phyloP scores from a whole-genome alignment of 768 basidiomycete genomes.

The Tulasnella sp. region DNA sequence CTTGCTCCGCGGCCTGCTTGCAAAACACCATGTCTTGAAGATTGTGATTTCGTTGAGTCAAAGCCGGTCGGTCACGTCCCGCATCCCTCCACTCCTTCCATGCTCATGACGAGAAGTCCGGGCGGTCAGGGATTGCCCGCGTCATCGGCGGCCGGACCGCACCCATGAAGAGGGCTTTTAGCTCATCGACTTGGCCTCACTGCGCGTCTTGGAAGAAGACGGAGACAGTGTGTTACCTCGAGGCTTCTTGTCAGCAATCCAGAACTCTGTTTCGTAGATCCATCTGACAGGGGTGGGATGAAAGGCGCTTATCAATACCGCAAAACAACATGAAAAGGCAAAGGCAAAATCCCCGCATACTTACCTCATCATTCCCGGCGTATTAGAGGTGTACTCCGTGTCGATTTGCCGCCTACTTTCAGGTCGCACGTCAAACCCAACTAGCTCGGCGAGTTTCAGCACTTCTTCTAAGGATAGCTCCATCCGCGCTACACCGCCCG shows the following conservation, averaged over 20 bases:
- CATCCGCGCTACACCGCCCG: slow-evolving; percentile 57
- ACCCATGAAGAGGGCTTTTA: neutral
- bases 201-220: neutral
- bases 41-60: no score
- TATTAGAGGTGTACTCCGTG: slow-evolving; percentile 68
- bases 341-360: slow-evolving; percentile 6
- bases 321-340: neutral
- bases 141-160: slow-evolving; percentile 5
- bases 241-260: slow-evolving; percentile 52
- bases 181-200: slow-evolving; percentile 10
- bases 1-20: no score
- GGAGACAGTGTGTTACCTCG: neutral
- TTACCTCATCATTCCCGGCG: slow-evolving; percentile 63
- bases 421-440: slow-evolving; percentile 56
- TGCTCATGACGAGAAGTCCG: no score
- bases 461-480: slow-evolving; percentile 71
- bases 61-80: no score
- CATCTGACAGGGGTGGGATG: slow-evolving; percentile 42
- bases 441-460: slow-evolving; percentile 51
- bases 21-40: no score
- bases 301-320: slow-evolving; percentile 10
- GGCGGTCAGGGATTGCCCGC: no score
- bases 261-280: slow-evolving; percentile 70
- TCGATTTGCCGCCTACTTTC: slow-evolving; percentile 51
- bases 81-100: no score